phyloP scores from a whole-genome alignment of 2,329 filamentous ascomycete genomes.

The Alternaria triticina region DNA sequence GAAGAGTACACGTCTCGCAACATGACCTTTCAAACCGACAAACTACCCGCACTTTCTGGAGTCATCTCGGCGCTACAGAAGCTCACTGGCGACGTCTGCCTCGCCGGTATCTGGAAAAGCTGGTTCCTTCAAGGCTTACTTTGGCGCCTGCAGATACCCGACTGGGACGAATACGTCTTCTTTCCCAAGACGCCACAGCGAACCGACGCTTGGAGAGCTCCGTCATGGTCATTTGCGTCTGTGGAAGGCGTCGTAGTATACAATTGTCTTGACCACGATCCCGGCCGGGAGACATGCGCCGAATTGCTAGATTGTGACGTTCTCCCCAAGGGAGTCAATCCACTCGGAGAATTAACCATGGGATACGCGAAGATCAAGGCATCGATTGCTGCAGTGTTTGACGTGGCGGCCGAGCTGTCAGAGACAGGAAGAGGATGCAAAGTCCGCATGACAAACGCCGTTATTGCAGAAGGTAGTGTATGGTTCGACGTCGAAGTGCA shows the following conservation, averaged over 20 bases:
- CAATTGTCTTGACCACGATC: not conserved
- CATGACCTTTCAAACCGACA: conserved; percentile 11
- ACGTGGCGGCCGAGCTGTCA: not conserved
- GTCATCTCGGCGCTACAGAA: conserved; percentile 4
- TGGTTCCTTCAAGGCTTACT: conserved; percentile 10
- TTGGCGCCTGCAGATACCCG: conserved; percentile 7
- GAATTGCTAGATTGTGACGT: conserved; percentile 1
- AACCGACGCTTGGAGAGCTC: conserved; percentile 1
- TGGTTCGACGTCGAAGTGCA: conserved; percentile 5
- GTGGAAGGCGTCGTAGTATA: conserved; percentile 9
- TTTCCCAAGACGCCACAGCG: not conserved
- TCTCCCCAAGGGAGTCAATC: conserved; percentile 3
- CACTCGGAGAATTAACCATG: conserved; percentile 7
- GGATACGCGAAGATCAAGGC: conserved; percentile 7
- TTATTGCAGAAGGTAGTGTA: not conserved
- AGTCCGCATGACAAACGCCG: not conserved
- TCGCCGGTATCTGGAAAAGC: conserved; percentile 14
- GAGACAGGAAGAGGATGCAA: not conserved
- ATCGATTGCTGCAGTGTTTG: not conserved
- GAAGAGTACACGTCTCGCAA: conserved; percentile 12
- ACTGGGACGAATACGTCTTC: not conserved
- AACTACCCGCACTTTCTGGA: conserved; percentile 14
- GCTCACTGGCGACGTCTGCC: conserved; percentile 9
- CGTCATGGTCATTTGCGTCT: conserved; percentile 13
- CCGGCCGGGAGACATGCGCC: not conserved